Conservation (phyloP, 2,329 filamentous ascomycete genomes). For the Colletotrichum sp. region DNA sequence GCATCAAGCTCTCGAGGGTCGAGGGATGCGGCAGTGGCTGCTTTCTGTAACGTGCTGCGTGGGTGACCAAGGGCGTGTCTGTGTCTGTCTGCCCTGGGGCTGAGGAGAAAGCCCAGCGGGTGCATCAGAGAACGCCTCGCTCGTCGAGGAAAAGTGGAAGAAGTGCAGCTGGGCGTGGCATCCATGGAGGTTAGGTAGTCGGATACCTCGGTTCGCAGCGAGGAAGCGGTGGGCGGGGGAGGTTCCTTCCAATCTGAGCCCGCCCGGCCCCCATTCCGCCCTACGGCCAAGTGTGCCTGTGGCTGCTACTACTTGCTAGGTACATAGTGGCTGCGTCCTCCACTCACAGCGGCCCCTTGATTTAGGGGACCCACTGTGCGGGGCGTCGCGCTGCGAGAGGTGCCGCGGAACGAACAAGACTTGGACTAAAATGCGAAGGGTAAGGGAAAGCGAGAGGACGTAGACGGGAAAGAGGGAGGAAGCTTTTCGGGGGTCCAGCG, state of each 20-base stretch:
- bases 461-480: neutral
- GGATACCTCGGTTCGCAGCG: neutral
- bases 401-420: neutral
- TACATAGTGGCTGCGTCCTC: neutral
- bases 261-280: conserved; percentile 1
- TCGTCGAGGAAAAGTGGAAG: conserved; percentile 6
- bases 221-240: neutral
- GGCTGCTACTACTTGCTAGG: neutral
- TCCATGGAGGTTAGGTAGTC: neutral
- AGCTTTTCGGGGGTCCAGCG: neutral
- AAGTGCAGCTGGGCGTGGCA: neutral
- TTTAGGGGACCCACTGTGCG: neutral
- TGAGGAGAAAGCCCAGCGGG: conserved; percentile 17
- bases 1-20: neutral
- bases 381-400: neutral
- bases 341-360: neutral
- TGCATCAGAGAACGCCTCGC: conserved; percentile 10
- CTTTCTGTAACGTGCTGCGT: neutral
- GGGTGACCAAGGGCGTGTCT: neutral
- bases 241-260: neutral
- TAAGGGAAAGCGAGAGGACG: neutral
- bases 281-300: conserved; percentile 10
- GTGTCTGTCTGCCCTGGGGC: conserved; percentile 8
- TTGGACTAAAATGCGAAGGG: neutral
- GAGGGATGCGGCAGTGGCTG: neutral